A percentile compares a stretch with the other conserved stretches of the same genome.
These are phyloP conservation scores for Mesotaenium endlicherianum DNA, from an alignment of 139 green algal species.

Conservation along the genomic window DNA sequence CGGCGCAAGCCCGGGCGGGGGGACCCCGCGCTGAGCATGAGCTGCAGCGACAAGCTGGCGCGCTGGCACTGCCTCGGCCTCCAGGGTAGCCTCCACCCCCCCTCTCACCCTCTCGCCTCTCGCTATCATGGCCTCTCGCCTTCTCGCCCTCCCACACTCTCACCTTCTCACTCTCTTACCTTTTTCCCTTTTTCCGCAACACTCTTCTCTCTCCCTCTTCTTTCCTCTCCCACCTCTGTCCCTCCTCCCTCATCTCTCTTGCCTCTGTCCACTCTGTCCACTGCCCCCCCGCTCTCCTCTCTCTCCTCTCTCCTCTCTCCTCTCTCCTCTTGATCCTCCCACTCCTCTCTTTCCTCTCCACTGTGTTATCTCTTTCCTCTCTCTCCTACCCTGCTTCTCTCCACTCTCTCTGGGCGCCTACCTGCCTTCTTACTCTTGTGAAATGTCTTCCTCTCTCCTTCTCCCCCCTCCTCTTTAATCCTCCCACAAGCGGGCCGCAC, in stretches of 20 bases:
- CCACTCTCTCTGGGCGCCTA: too few species aligned
- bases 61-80: slow-evolving; percentile 79
- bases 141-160: neutral
- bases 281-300: too few species aligned
- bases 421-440: too few species aligned
- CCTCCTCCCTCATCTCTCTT: neutral
- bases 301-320: too few species aligned
- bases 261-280: neutral
- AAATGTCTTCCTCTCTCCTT: too few species aligned
- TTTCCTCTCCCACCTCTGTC: neutral
- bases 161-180: neutral
- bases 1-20: slow-evolving; percentile 87
- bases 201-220: neutral
- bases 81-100: slow-evolving; percentile 60
- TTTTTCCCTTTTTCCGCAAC: neutral
- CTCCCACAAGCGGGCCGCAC: too few species aligned
- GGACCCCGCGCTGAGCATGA: slow-evolving; percentile 82
- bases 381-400: neutral
- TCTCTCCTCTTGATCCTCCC: too few species aligned
- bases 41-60: slow-evolving; percentile 94
- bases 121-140: too few species aligned
- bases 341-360: neutral
- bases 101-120: neutral
- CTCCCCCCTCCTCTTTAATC: too few species aligned
- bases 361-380: too few species aligned